Conservation (phyloP, 768 basidiomycete species). For the Boletales sp. region DNA sequence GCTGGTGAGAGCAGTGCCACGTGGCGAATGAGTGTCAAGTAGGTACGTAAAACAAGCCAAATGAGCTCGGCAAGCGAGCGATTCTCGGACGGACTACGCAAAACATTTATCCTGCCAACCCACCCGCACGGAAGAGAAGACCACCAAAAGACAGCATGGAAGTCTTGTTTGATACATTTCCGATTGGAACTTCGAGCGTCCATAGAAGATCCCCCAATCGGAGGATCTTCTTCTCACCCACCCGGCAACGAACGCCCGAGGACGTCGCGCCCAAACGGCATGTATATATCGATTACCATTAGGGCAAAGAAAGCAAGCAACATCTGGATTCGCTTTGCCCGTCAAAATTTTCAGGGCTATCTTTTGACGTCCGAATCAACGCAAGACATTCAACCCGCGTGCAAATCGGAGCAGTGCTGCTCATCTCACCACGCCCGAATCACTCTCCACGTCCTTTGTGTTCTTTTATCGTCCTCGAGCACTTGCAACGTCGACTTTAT, state of each 20-base stretch:
- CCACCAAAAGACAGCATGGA: constrained; percentile 9
- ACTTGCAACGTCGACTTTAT: neutral
- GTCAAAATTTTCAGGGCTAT: constrained; percentile 11
- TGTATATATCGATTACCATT: constrained; percentile 1
- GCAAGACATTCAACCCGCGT: neutral
- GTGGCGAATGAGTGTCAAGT: constrained; percentile 10
- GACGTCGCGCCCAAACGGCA: constrained; percentile 11
- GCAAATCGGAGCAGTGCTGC: neutral
- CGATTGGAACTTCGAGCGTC: constrained; percentile 11
- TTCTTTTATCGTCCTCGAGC: neutral
- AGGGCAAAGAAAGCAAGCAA: constrained; percentile 8
- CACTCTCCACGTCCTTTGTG: neutral
- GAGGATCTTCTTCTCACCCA: constrained; percentile 22
- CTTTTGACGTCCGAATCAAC: constrained; percentile 9
- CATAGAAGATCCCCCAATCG: constrained; percentile 14
- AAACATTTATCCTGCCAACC: neutral
- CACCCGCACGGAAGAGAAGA: constrained; percentile 10
- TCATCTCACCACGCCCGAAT: neutral
- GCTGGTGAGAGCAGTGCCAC: constrained; percentile 18
- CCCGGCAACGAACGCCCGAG: constrained; percentile 12
- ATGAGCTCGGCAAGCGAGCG: neutral
- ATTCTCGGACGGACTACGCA: neutral
- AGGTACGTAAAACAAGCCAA: neutral
- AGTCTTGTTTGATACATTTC: constrained; percentile 18
- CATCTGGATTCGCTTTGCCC: constrained; percentile 12